phyloP scores from a whole-genome alignment of 2,329 filamentous ascomycete genomes.

The Onygenales sp. region DNA sequence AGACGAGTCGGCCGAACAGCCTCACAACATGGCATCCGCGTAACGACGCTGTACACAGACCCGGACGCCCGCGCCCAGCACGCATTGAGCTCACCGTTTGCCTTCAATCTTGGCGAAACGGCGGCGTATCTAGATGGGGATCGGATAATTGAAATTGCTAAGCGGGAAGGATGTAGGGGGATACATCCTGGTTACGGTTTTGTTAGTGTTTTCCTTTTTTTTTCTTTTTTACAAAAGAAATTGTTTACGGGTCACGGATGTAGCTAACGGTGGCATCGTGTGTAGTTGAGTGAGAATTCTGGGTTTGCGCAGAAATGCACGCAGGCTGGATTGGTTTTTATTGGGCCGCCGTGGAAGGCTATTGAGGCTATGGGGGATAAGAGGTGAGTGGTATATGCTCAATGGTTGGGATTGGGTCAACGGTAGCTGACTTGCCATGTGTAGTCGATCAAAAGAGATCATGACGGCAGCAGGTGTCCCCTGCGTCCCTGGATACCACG shows the following conservation, averaged over 20 bases:
- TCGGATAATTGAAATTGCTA: conserved; percentile 80
- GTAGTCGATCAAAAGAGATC: conserved; percentile 76
- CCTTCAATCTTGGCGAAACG: conserved; percentile 67
- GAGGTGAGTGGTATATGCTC: conserved; percentile 39
- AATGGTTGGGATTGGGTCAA: neutral
- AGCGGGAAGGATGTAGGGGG: conserved; percentile 75
- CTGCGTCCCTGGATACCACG: conserved; percentile 94
- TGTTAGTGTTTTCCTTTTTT: conserved; percentile 28
- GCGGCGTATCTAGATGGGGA: conserved; percentile 89
- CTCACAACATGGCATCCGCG: conserved; percentile 76
- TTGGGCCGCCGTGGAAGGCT: conserved; percentile 74
- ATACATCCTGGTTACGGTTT: conserved; percentile 96
- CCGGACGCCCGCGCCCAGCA: conserved; percentile 83
- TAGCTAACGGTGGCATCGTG: neutral
- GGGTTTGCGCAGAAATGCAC: conserved; percentile 80
- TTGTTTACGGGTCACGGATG: neutral
- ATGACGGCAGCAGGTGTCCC: conserved; percentile 93
- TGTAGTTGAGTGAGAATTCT: conserved; percentile 74
- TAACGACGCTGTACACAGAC: conserved; percentile 90
- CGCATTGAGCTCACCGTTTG: conserved; percentile 71
- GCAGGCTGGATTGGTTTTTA: conserved; percentile 84
- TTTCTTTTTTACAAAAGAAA: neutral
- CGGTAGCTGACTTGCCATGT: neutral
- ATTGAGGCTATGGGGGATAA: conserved; percentile 85
- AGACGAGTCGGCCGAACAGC: conserved; percentile 81